A percentile compares a stretch with the other conserved stretches of the same genome.
Conservation (phyloP, 2,329 filamentous ascomycete genomes). For the Claviceps pusilla region DNA sequence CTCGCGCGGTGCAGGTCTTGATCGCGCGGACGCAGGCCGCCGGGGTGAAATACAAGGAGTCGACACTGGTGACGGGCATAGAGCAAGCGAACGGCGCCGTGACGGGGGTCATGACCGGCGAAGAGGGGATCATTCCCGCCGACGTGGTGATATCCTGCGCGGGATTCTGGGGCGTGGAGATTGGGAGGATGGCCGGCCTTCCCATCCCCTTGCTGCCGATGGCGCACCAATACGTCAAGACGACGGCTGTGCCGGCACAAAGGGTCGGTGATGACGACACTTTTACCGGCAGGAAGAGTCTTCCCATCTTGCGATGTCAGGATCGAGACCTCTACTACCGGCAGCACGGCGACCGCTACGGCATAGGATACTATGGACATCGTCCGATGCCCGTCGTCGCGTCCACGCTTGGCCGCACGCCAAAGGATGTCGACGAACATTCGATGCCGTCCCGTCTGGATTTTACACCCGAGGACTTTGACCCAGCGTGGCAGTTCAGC, state of each 20-base stretch:
- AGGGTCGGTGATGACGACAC: constrained; percentile 17
- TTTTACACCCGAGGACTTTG: constrained; percentile 46
- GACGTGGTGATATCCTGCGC: constrained; percentile 49
- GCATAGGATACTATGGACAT: constrained; percentile 51
- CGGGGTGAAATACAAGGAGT: constrained; percentile 42
- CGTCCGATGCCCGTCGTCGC: constrained; percentile 45
- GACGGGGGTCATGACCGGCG: constrained; percentile 18
- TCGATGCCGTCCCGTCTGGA: constrained; percentile 49
- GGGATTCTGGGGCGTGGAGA: constrained; percentile 51
- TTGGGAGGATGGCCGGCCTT: constrained; percentile 45
- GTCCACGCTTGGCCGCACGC: constrained; percentile 35
- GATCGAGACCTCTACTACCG: constrained; percentile 51
- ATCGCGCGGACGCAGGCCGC: constrained; percentile 40
- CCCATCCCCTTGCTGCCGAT: constrained; percentile 44
- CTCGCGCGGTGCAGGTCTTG: constrained; percentile 44
- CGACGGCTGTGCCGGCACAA: constrained; percentile 32
- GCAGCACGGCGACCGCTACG: constrained; percentile 46
- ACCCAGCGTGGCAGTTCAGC: constrained; percentile 42
- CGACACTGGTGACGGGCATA: constrained; percentile 43
- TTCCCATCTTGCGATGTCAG: constrained; percentile 48
- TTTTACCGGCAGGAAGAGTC: constrained; percentile 30
- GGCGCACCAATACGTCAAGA: constrained; percentile 50
- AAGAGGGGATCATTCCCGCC: constrained; percentile 32
- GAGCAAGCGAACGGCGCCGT: constrained; percentile 40
- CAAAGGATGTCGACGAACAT: constrained; percentile 37